Evolutionary conservation across 2,329 filamentous ascomycete species (phyloP).

Genomic region (Torrubiellomyces zombiae): DNA sequence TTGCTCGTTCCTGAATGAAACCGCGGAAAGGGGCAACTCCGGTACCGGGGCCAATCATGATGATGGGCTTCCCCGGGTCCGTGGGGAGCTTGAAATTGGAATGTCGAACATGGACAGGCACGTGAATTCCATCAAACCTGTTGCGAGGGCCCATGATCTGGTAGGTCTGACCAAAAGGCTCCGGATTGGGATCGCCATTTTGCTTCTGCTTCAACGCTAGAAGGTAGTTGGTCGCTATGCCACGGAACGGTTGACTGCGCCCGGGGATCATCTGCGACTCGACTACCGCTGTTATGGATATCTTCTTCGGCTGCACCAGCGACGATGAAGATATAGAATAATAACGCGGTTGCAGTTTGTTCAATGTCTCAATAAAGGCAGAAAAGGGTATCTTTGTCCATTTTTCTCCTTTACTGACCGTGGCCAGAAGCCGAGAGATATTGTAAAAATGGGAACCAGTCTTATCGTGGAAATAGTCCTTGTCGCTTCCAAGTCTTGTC

Average conservation of each 20-base stretch:
- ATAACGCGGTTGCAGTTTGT: constrained; percentile 92
- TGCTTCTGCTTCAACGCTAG: constrained; percentile 93
- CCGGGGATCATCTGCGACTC: constrained; percentile 68
- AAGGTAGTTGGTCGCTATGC: constrained; percentile 94
- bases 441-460: constrained; percentile 71
- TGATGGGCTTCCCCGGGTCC: constrained; percentile 81
- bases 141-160: constrained; percentile 78
- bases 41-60: constrained; percentile 92
- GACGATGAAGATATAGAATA: constrained; percentile 99
- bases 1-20: constrained; percentile 86
- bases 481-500: constrained; percentile 75
- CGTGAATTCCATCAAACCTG: constrained; percentile 91
- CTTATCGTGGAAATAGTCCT: constrained; percentile 86
- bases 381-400: constrained; percentile 88
- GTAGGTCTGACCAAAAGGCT: constrained; percentile 73
- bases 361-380: constrained; percentile 79
- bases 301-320: constrained; percentile 80
- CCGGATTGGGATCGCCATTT: constrained; percentile 67
- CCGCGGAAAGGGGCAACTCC: constrained; percentile 92
- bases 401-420: constrained; percentile 52
- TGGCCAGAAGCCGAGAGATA: constrained; percentile 69
- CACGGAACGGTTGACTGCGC: constrained; percentile 67
- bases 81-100: constrained; percentile 99
- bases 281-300: constrained; percentile 88
- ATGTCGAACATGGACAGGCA: constrained; percentile 89